Evolutionary conservation across 495 filamentous ascomycete genomes (phyloP), one percentile per base, ranked within the genome.

Genomic region (Penicillium maclennaniae): DNA sequence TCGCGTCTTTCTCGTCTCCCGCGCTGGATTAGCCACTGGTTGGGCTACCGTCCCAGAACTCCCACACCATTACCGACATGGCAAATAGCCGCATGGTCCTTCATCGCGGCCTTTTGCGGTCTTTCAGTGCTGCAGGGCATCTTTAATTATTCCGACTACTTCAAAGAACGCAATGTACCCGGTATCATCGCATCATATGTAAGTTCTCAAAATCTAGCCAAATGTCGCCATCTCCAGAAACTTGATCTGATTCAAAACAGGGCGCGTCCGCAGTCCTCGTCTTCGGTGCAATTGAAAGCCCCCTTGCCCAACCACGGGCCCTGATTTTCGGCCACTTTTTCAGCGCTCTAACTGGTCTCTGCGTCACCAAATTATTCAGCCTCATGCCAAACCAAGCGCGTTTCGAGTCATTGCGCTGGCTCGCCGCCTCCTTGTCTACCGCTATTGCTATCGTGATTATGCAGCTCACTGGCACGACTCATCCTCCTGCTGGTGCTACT

Each of bases 401-500:
- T 7, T 66, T 66, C 46, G 55, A 78, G 51, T 86, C 84, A 43
- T 55, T 88, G 16, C 74, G 79, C 34, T 92, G 85, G 86, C 67
- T 92, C 0, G 84, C 79, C 1, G 87, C 78, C 10, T 80, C 86
- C 1, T 66, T 93, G 0, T 73, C 84, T 5, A 87, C 84, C 20
- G 86, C 84, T 0, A 54, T 75, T 14, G 76, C 88, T 0, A 85
- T 84, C 7, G 75, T 83, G 0, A 59, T 83, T 17, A 95, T 95
- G 90, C 79, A 79, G 2, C 49, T 88, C 15, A 91, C 88, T 0
- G 81, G 82, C 7, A 92, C 88, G 0, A 77, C 89, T 0, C 86
- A 95, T 58, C 90, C 90, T 7, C 90, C 90, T 3, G 90, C 88
- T 0, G 90, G 90, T 12, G 90, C 90, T 1, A 92, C 88, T 4